A percentile compares a stretch with the other conserved stretches of the same genome.
Evolutionary conservation across 352 stramenopile species (phyloP).

Genomic region (Phytophthora lateralis): DNA sequence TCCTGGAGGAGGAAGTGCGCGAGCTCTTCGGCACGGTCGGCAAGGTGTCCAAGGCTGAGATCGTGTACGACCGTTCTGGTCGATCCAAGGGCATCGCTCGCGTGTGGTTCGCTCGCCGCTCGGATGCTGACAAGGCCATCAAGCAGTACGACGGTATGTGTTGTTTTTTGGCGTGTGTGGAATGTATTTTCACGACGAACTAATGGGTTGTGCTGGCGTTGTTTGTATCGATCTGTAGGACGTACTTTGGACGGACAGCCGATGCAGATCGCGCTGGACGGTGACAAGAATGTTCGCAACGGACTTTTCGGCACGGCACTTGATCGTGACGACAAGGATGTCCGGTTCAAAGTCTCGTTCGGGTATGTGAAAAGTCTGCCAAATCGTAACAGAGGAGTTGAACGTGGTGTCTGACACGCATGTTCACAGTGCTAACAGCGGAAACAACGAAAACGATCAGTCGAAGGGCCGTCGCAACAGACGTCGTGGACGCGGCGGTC

Average conservation of each 20-base stretch:
- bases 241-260: conserved; percentile 74
- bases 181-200: neutral
- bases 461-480: conserved; percentile 48
- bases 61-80: conserved; percentile 84
- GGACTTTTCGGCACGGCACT: conserved; percentile 82
- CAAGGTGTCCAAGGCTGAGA: conserved; percentile 79
- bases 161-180: neutral
- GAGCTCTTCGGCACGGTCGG: conserved; percentile 83
- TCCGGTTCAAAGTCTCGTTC: conserved; percentile 86
- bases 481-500: conserved; percentile 45
- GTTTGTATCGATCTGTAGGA: conserved; percentile 34
- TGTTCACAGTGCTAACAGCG: conserved; percentile 16
- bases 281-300: conserved; percentile 75
- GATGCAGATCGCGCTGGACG: conserved; percentile 77
- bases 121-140: conserved; percentile 79
- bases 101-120: conserved; percentile 74
- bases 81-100: conserved; percentile 80
- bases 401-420: conserved; percentile 6
- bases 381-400: neutral
- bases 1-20: conserved; percentile 81
- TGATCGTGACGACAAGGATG: conserved; percentile 55
- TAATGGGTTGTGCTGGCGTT: neutral
- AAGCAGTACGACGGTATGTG: conserved; percentile 81
- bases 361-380: conserved; percentile 38
- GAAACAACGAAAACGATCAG: conserved; percentile 38